Base-by-base conservation (phyloP, 2,329 filamentous ascomycete species). In the Paracoccidioides lutzii region DNA sequence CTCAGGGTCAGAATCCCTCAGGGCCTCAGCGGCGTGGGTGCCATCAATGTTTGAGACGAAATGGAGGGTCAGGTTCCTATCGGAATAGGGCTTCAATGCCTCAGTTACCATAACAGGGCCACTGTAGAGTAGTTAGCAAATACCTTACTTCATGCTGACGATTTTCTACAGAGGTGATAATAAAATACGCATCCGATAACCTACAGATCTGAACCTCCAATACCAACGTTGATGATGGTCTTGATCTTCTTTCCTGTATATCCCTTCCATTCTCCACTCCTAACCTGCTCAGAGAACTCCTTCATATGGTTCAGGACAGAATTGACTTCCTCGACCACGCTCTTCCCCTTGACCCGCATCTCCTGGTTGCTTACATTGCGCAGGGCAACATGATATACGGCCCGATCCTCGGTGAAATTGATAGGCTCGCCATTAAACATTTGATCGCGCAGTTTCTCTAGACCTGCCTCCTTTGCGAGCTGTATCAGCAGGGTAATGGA, bases 41-140 rank as follows among this genome's bases (percentile, higher is more conserved):
- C 93, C 93, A 71, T 98, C 93, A 69, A 98, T 97, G 81, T 98
- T 98, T 77, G 91, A 97, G 64, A 98, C 93, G 67, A 98, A 98
- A 81, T 97, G 91, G 48, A 97, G 81, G 61, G 84, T 96, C 77
- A 90, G 81, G 73, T 86, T 84, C 59, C 84, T 81, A 70, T 89
- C 85, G 51, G 88, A 88, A 73, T 98, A 98, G 69, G 90, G 81
- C 81, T 96, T 97, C 66, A 98, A 82, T 48, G 93, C 90, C 76
- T 98, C 93, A 43, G 90, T 93, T 65, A 98, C 93, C 93, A 98
- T 98, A 71, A 98, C 93, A 38, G 93, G 93, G 58, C 93, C 93
- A 63, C 90, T 93, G 63, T 46, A 48, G 48, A 3, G 6, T 14
- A 4, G 53, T 42, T 50, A 55, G 42, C 9, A 37, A 53, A 22